phyloP scores from a whole-genome alignment of 805 yeast genomes.

The Ogataea saltuana region DNA sequence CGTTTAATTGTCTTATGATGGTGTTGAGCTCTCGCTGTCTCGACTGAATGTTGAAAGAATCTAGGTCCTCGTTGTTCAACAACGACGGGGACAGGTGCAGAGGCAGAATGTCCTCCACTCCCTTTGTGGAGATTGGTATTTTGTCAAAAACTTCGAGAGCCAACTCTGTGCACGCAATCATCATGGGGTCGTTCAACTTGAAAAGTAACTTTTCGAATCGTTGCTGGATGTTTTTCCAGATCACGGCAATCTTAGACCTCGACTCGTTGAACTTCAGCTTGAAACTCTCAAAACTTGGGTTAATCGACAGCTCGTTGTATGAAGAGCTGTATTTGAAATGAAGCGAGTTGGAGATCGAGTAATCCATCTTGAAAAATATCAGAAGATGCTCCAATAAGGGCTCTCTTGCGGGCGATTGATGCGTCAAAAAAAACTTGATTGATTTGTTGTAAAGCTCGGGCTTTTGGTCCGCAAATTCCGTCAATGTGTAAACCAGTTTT shows the following conservation, averaged over 20 bases:
- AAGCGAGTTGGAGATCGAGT: constrained; percentile 69
- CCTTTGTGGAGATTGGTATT: constrained; percentile 50
- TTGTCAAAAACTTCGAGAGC: constrained; percentile 64
- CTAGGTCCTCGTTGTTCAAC: constrained; percentile 39
- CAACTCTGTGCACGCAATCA: constrained; percentile 49
- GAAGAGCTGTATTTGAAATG: constrained; percentile 72
- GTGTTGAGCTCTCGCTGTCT: constrained; percentile 43
- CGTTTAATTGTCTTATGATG: constrained; percentile 52
- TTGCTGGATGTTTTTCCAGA: constrained; percentile 62
- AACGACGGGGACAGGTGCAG: constrained; percentile 29
- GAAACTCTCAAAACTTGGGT: constrained; percentile 64
- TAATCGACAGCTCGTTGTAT: constrained; percentile 65
- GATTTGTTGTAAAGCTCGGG: constrained; percentile 37
- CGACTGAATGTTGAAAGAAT: constrained; percentile 42
- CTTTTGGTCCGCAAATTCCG: constrained; percentile 38
- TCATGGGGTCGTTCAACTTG: constrained; percentile 42
- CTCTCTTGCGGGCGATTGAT: constrained; percentile 70
- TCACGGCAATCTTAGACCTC: constrained; percentile 58
- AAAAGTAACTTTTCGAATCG: constrained; percentile 46
- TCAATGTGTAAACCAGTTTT: constrained; percentile 53
- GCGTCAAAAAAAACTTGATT: constrained; percentile 62
- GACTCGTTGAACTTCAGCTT: constrained; percentile 62
- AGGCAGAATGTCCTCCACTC: constrained; percentile 36
- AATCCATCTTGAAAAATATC: constrained; percentile 66
- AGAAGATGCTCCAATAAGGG: constrained; percentile 70